Base-by-base conservation (phyloP, 2,329 filamentous ascomycete species). In the Aquanectria penicillioides region DNA sequence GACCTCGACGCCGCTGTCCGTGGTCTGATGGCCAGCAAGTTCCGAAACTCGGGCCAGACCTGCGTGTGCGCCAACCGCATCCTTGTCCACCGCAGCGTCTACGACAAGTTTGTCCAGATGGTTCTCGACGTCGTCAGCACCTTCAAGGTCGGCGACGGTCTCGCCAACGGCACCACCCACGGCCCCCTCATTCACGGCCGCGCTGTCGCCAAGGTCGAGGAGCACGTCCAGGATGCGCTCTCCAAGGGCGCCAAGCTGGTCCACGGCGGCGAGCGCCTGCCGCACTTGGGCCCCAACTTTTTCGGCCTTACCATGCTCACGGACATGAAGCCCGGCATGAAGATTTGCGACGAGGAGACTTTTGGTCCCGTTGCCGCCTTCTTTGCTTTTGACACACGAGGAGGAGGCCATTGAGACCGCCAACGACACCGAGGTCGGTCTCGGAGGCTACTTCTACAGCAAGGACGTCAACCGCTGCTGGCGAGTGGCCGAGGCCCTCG, bases 371-470 rank as follows among this genome's bases (percentile, higher is more conserved):
- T 92, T 2, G 89, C 88, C 0, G 89, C 86, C 1, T 75, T 92
- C 11, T 91, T 91, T 77, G 79, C 82, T 18, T 92, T 92, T 72
- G 81, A 89, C 33, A 87, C 83, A 69, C n/a, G 86, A 87, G 72
- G 85, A 87, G 47, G 88, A 92, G 61, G 89, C 90, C 17, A 82
- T 91, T 23, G 80, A 84, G 53, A 76, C 89, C 55, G 89, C 89
- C 3, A 92, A 92, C 70, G 70, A 75, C 12, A 79, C 86, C 1
- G 87, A 90, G 54, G 89, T 91, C 18, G 89, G 89, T 11, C 82
- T 92, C 15, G 89, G 89, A 2, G 89, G 87, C 0, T 92, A 92
- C 76, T 90, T 92, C 77, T 91, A 86, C 77, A 89, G 74, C 57
- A 71, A 71, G 52, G 70, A 81, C 63, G 65, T 78, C 13, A 71